Conservation (phyloP, 257 asterid species). For the Penstemon davidsonii region DNA sequence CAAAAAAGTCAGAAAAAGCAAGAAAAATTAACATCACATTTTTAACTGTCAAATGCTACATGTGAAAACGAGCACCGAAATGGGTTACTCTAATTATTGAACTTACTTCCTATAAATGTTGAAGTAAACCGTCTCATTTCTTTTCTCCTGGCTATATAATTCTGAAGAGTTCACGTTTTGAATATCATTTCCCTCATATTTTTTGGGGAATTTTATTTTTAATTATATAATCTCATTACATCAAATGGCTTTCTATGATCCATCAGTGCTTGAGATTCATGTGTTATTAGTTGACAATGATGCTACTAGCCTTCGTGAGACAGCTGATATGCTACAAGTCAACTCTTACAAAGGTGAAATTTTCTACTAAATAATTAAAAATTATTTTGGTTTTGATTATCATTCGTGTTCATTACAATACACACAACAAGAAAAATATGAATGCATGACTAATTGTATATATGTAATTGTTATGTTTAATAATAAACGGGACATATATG, state of each 20-base stretch:
- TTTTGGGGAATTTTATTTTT: no score
- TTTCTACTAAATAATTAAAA: not conserved
- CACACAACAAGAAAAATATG: no score
- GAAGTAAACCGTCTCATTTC: not conserved
- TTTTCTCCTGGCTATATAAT: not conserved
- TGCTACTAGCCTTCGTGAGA: slow-evolving; percentile 16
- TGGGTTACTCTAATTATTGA: no score
- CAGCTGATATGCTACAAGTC: slow-evolving; percentile 25
- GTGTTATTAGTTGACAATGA: slow-evolving; percentile 34
- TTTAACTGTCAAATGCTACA: not conserved
- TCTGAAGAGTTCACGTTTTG: no score
- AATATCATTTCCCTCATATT: not conserved
- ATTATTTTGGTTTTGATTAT: not conserved
- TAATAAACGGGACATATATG: no score
- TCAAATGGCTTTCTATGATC: slow-evolving; percentile 31
- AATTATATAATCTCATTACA: not conserved
- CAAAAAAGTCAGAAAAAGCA: slow-evolving; percentile 4
- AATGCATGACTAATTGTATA: no score
- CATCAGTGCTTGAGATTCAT: slow-evolving; percentile 27
- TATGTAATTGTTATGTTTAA: no score
- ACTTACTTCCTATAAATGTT: not conserved
- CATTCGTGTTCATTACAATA: no score
- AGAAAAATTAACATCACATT: not conserved
- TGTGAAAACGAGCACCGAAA: not conserved
- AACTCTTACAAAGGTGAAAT: slow-evolving; percentile 33